These are phyloP conservation scores for Tanacetum coccineum DNA, from an alignment of 129 eudicot genomes.

Conservation along the genomic window DNA sequence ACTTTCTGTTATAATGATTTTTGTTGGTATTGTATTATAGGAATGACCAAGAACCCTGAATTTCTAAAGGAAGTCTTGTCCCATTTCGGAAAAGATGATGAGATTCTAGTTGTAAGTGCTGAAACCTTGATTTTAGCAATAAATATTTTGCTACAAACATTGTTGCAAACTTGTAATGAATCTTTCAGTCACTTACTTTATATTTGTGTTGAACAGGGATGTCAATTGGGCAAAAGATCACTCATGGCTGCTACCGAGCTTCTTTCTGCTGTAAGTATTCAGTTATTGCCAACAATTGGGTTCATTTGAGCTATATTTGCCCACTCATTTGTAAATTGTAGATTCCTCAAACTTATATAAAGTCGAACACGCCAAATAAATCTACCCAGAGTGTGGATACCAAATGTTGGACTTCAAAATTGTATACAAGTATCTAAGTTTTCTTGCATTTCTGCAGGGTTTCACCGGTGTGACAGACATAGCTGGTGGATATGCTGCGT, in stretches of 20 bases:
- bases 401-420: neutral
- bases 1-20: neutral
- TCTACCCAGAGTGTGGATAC: too few relatives aligned
- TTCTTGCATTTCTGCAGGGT: constrained; percentile 43
- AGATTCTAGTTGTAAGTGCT: constrained; percentile 67
- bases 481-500: constrained; percentile 90
- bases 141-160: neutral
- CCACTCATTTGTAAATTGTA: too few relatives aligned
- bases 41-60: constrained; percentile 60
- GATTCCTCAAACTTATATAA: too few relatives aligned
- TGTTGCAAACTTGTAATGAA: neutral
- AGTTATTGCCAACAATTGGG: neutral
- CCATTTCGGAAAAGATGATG: constrained; percentile 73
- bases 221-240: constrained; percentile 82
- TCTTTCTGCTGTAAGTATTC: constrained; percentile 61
- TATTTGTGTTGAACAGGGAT: constrained; percentile 48
- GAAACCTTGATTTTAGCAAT: neutral
- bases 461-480: constrained; percentile 70
- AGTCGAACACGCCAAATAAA: too few relatives aligned
- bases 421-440: neutral
- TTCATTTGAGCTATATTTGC: too few relatives aligned
- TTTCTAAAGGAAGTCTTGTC: constrained; percentile 58
- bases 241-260: constrained; percentile 82
- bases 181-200: constrained; percentile 2
- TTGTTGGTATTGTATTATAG: constrained; percentile 24